These are phyloP conservation scores for Knoxdaviesia capensis DNA, from an alignment of 2,329 filamentous ascomycete genomes.

Conservation along the genomic window DNA sequence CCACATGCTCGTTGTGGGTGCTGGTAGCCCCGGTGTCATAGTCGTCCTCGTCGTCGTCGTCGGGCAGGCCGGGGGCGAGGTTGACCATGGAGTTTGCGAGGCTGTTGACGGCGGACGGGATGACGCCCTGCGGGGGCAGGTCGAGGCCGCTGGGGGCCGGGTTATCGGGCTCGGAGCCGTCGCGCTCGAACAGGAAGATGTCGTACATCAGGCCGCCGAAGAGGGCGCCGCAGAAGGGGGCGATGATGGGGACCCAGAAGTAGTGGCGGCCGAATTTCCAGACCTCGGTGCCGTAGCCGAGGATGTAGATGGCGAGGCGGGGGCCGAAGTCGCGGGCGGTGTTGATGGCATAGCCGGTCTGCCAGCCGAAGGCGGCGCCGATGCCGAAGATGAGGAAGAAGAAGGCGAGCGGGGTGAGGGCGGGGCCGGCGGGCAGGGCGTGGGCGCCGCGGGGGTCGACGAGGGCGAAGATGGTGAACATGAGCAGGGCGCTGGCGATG, in stretches of 20 bases:
- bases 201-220: conserved; percentile 51
- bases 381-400: conserved; percentile 60
- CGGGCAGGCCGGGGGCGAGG: too few species aligned
- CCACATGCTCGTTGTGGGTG: too few species aligned
- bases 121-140: too few species aligned
- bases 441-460: conserved; percentile 40
- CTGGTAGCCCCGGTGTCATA: too few species aligned
- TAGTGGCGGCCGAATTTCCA: conserved; percentile 51
- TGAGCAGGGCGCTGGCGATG: conserved; percentile 43
- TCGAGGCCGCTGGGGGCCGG: too few species aligned
- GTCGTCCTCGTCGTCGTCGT: too few species aligned
- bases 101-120: too few species aligned
- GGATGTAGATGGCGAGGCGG: conserved; percentile 41
- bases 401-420: conserved; percentile 34
- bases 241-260: conserved; percentile 59
- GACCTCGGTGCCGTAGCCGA: conserved; percentile 48
- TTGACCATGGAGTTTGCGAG: too few species aligned
- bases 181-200: conserved; percentile 45
- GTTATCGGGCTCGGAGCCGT: conserved; percentile 9
- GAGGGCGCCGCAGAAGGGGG: conserved; percentile 42
- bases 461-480: conserved; percentile 53
- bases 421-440: conserved; percentile 9
- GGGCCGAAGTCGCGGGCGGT: conserved; percentile 54
- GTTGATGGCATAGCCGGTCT: conserved; percentile 61
- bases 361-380: conserved; percentile 54